Conservation (phyloP, 176 grass and related monocot species). For the Rhynchospora pubera region DNA sequence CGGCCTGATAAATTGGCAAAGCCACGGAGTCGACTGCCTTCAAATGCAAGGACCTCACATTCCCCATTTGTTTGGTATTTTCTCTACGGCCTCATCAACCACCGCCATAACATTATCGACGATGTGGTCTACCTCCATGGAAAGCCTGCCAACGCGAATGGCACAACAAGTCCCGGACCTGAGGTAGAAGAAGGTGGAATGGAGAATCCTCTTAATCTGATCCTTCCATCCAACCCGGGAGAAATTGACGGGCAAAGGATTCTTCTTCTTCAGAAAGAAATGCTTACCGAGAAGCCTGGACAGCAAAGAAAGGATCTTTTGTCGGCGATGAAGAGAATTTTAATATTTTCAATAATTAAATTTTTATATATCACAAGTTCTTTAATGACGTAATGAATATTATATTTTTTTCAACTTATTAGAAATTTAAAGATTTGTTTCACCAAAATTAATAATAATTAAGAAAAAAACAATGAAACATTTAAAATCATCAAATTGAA, state of each 20-base stretch:
- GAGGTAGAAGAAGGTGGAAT: constrained; percentile 53
- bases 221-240: constrained; percentile 54
- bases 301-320: constrained; percentile 67
- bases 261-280: constrained; percentile 58
- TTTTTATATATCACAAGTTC: too few relatives aligned
- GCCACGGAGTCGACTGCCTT: constrained; percentile 19
- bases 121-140: constrained; percentile 52
- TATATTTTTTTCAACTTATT: too few relatives aligned
- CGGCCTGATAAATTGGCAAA: constrained; percentile 64
- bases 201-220: constrained; percentile 51
- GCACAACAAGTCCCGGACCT: constrained; percentile 48
- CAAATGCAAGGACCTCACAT: constrained; percentile 45
- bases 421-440: too few relatives aligned
- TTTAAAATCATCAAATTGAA: too few relatives aligned
- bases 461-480: too few relatives aligned
- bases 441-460: too few relatives aligned
- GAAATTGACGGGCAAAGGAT: constrained; percentile 30
- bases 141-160: constrained; percentile 69
- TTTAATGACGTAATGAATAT: too few relatives aligned
- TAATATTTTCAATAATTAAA: background rate
- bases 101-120: constrained; percentile 54
- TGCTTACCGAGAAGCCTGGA: constrained; percentile 69
- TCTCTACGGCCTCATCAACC: constrained; percentile 36
- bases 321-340: constrained; percentile 82
- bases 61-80: constrained; percentile 76